These are phyloP conservation scores for Dalbergia cochinchinensis DNA, from an alignment of 306 rosid genomes.

Conservation along the genomic window DNA sequence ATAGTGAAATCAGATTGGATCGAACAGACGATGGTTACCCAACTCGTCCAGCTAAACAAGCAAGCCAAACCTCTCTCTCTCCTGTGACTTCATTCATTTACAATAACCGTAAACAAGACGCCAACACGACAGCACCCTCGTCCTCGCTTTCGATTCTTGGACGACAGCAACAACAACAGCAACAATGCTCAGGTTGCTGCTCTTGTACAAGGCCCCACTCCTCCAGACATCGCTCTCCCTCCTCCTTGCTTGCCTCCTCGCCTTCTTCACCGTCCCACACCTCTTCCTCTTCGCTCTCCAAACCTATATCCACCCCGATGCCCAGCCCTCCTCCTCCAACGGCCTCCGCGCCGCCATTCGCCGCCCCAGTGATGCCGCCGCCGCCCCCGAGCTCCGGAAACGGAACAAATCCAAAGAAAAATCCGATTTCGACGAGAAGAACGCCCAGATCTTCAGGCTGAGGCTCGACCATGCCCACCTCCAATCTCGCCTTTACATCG, in stretches of 20 bases:
- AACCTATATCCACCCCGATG: conserved; percentile 91
- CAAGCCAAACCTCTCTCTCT: too few relatives aligned
- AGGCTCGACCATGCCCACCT: conserved; percentile 74
- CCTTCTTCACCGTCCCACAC: conserved; percentile 73
- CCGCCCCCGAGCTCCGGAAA: conserved; percentile 62
- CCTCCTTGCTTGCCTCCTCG: conserved; percentile 54
- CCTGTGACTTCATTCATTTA: too few relatives aligned
- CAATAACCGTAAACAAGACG: too few relatives aligned
- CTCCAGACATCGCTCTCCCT: conserved; percentile 70
- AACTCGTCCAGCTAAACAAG: too few relatives aligned
- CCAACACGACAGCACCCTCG: too few relatives aligned
- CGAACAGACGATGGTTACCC: too few relatives aligned
- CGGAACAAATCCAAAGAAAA: conserved; percentile 68
- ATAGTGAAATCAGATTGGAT: too few relatives aligned
- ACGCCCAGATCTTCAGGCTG: conserved; percentile 92
- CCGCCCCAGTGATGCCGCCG: conserved; percentile 63
- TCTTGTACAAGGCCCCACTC: conserved; percentile 65
- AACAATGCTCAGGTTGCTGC: conserved; percentile 58
- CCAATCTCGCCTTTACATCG: conserved; percentile 70
- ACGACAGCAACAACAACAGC: not conserved
- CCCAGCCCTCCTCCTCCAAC: conserved; percentile 41
- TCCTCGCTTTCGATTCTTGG: not conserved
- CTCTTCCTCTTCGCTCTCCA: conserved; percentile 75
- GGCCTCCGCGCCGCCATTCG: conserved; percentile 80
- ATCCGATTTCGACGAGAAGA: conserved; percentile 78